Conservation (phyloP, 2,329 filamentous ascomycete species). For the Apiospora kogelbergensis region DNA sequence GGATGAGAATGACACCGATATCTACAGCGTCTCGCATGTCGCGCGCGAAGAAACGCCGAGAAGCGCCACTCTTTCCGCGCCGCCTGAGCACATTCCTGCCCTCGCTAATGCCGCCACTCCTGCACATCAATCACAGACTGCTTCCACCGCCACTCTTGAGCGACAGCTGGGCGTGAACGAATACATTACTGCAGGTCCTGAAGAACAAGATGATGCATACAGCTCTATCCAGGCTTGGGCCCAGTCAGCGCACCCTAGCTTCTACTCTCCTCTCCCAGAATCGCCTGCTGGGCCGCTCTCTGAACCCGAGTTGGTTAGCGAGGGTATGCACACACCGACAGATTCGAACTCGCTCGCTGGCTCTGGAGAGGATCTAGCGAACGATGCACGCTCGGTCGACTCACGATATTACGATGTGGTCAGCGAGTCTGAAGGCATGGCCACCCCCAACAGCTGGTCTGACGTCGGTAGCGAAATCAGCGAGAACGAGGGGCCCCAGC, state of each 20-base stretch:
- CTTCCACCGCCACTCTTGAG: constrained; percentile 35
- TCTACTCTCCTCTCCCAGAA: constrained; percentile 61
- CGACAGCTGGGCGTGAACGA: constrained; percentile 43
- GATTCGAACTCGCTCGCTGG: constrained; percentile 57
- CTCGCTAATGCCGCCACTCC: constrained; percentile 34
- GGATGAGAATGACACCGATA: constrained; percentile 51
- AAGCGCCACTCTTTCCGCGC: constrained; percentile 20
- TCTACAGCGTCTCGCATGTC: constrained; percentile 58
- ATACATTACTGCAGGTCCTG: constrained; percentile 53
- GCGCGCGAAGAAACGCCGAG: constrained; percentile 21
- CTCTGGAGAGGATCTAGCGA: constrained; percentile 47
- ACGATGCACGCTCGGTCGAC: constrained; percentile 40
- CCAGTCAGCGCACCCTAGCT: constrained; percentile 50
- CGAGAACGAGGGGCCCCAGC: constrained; percentile 43
- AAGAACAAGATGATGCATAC: constrained; percentile 48
- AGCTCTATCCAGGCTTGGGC: constrained; percentile 67
- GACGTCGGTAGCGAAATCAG: constrained; percentile 64
- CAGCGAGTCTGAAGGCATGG: constrained; percentile 59
- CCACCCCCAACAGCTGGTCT: constrained; percentile 63
- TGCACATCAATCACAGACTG: constrained; percentile 13
- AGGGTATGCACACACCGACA: constrained; percentile 58
- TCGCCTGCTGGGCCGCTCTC: constrained; percentile 50
- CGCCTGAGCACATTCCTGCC: constrained; percentile 26
- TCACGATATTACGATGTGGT: constrained; percentile 51
- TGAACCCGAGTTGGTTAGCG: constrained; percentile 39